phyloP scores from a whole-genome alignment of 2,329 filamentous ascomycete genomes.

The Fusarium mexicanum region DNA sequence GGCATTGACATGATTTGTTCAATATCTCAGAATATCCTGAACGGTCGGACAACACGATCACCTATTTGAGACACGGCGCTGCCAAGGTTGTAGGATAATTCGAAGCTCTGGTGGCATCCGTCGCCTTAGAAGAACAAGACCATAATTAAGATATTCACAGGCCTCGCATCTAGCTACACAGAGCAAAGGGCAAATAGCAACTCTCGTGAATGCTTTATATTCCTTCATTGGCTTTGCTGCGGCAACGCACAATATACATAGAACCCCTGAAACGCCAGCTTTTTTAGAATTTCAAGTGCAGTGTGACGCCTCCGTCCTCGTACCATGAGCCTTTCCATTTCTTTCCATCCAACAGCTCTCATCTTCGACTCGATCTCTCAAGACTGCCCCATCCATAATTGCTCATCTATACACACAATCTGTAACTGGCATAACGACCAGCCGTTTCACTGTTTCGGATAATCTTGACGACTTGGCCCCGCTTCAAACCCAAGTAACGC shows the following conservation, averaged over 20 bases:
- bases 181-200: not conserved
- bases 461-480: conserved; percentile 98
- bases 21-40: not conserved
- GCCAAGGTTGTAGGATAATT: not conserved
- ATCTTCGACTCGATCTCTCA: not conserved
- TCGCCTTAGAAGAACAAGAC: not conserved
- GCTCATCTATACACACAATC: conserved; percentile 66
- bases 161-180: not conserved
- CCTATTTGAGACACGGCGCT: not conserved
- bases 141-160: not conserved
- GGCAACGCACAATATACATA: conserved; percentile 42
- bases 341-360: conserved; percentile 20
- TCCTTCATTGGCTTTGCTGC: conserved; percentile 41
- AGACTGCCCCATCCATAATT: not conserved
- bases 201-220: conserved; percentile 15
- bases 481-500: conserved; percentile 87
- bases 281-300: conserved; percentile 44
- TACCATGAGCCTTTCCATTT: conserved; percentile 29
- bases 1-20: conserved; percentile 20
- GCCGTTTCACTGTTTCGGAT: conserved; percentile 96
- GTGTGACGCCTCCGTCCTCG: conserved; percentile 43
- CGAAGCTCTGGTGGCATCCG: too few species aligned
- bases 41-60: not conserved
- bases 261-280: conserved; percentile 46
- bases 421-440: conserved; percentile 94